Percentiles rank a stretch among this genome's conserved stretches.
phyloP scores from a whole-genome alignment of 257 asterid genomes.

The Forsythia suspensa region DNA sequence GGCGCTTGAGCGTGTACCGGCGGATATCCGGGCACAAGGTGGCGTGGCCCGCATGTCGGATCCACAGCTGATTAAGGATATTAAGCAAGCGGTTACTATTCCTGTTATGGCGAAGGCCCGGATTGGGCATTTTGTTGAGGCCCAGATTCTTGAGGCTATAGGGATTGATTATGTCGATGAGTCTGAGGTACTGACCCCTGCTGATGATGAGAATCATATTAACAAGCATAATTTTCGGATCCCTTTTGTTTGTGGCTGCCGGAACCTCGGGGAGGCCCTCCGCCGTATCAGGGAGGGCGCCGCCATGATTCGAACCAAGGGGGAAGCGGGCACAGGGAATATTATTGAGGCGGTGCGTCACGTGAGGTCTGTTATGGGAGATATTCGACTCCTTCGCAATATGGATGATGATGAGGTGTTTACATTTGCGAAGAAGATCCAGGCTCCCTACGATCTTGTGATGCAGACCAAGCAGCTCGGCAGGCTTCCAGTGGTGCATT shows the following conservation, averaged over 20 bases:
- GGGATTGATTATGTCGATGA: conserved; percentile 88
- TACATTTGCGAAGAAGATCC: conserved; percentile 76
- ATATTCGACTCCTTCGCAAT: conserved; percentile 70
- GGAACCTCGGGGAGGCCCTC: conserved; percentile 90
- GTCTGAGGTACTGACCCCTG: conserved; percentile 79
- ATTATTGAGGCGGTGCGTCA: conserved; percentile 93
- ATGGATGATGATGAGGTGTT: conserved; percentile 91
- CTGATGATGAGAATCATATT: conserved; percentile 81
- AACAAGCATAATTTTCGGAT: conserved; percentile 89
- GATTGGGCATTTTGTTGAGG: conserved; percentile 90
- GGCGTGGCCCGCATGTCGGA: conserved; percentile 97
- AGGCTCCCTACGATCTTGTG: conserved; percentile 79
- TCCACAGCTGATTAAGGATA: conserved; percentile 79
- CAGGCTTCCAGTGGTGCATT: conserved; percentile 84
- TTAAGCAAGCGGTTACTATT: conserved; percentile 82
- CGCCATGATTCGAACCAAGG: conserved; percentile 91
- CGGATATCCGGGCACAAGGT: conserved; percentile 88
- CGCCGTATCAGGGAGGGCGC: conserved; percentile 91
- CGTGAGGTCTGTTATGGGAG: conserved; percentile 86
- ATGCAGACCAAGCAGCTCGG: conserved; percentile 93
- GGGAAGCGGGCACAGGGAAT: conserved; percentile 93
- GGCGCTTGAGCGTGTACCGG: conserved; percentile 95
- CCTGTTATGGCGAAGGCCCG: conserved; percentile 96
- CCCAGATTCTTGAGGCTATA: conserved; percentile 82
- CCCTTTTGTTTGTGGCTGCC: conserved; percentile 97